Conservation (phyloP, 306 rosid genomes). For the Prunus fruticosa region DNA sequence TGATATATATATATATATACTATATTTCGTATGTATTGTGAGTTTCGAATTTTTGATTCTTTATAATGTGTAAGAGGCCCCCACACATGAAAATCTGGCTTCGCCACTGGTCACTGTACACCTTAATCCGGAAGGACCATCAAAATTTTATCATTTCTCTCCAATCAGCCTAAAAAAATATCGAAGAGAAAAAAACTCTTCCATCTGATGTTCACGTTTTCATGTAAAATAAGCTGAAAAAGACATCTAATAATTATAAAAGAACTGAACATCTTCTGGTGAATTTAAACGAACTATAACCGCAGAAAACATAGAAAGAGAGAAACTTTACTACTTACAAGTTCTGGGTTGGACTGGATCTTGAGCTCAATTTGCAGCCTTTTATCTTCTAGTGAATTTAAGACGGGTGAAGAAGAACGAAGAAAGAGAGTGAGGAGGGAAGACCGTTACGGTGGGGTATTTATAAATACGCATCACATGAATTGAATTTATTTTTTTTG, state of each 20-base stretch:
- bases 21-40: too few relatives aligned
- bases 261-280: neutral
- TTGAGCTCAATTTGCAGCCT: slow-evolving; percentile 15
- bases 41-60: too few relatives aligned
- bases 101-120: neutral
- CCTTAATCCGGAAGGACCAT: neutral
- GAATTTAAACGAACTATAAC: neutral
- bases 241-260: neutral
- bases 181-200: neutral
- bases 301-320: neutral
- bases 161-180: neutral
- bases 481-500: neutral
- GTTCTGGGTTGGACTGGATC: slow-evolving; percentile 6
- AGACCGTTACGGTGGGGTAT: neutral
- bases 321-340: slow-evolving; percentile 7
- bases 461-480: slow-evolving; percentile 18
- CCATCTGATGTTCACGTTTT: neutral
- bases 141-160: neutral
- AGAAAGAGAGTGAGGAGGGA: slow-evolving; percentile 11
- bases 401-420: neutral
- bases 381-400: neutral
- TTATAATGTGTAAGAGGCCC: too few relatives aligned
- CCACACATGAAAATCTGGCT: too few relatives aligned
- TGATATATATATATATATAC: too few relatives aligned
- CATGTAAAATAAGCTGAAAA: neutral